A percentile compares a stretch with the other conserved stretches of the same genome.
Evolutionary conservation across 176 grass and related monocot species (phyloP).

Genomic region (Oryza coarctata): DNA sequence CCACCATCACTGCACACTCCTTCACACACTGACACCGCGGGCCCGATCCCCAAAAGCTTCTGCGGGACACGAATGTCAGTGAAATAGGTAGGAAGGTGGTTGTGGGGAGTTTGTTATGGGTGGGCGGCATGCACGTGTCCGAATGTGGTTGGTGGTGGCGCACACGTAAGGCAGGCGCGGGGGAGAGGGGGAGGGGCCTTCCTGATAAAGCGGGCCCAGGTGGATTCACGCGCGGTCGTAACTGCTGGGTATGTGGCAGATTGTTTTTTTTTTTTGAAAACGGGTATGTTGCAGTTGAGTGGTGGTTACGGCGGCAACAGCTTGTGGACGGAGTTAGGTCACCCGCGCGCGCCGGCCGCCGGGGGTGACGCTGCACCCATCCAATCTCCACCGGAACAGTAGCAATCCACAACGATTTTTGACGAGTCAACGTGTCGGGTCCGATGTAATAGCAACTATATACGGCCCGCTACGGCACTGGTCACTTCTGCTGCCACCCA

Average conservation of each 20-base stretch:
- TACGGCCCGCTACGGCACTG: too few relatives aligned
- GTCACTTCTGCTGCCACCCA: too few relatives aligned
- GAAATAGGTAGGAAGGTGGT: neutral
- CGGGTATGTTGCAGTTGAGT: conserved; percentile 41
- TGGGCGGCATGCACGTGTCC: conserved; percentile 42
- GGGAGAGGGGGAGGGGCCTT: neutral
- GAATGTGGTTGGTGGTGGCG: conserved; percentile 33
- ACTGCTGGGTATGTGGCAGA: conserved; percentile 32
- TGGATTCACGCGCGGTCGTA: neutral
- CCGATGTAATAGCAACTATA: too few relatives aligned
- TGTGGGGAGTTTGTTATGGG: conserved; percentile 18
- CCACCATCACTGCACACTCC: neutral
- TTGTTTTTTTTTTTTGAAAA: too few relatives aligned
- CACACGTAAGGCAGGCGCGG: conserved; percentile 28
- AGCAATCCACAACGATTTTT: too few relatives aligned
- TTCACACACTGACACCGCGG: neutral
- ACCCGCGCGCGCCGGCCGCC: neutral
- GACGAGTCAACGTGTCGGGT: too few relatives aligned
- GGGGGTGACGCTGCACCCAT: neutral
- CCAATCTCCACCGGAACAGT: neutral
- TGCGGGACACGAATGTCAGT: neutral
- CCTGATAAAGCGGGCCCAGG: conserved; percentile 33
- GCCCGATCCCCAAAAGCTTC: neutral
- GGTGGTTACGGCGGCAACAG: conserved; percentile 24
- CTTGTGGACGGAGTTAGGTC: conserved; percentile 39